Evolutionary conservation across 495 filamentous ascomycete species (phyloP).

Genomic region (Hyaloscypha finlandica): DNA sequence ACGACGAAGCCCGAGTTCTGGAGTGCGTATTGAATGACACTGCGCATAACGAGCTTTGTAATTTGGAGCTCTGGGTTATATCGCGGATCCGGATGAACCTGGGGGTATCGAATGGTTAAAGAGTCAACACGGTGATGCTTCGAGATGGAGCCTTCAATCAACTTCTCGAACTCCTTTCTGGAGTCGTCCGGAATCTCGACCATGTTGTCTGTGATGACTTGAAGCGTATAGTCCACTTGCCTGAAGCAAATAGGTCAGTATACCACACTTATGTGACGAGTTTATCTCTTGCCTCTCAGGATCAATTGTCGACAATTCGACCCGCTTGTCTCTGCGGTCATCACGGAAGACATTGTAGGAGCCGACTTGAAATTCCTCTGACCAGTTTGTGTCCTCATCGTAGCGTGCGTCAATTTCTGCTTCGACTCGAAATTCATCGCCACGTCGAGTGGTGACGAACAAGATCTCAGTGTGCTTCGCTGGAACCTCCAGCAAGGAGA

Average conservation of each 20-base stretch:
- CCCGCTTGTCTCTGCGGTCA: slow-evolving; percentile 28
- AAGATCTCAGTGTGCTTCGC: slow-evolving; percentile 30
- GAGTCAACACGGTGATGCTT: slow-evolving; percentile 9
- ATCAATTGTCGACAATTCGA: slow-evolving; percentile 40
- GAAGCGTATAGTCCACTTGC: slow-evolving; percentile 44
- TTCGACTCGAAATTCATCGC: slow-evolving; percentile 30
- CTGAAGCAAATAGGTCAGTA: slow-evolving; percentile 22
- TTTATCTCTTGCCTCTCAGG: slow-evolving; percentile 41
- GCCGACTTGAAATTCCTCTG: slow-evolving; percentile 20
- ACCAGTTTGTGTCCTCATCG: slow-evolving; percentile 7
- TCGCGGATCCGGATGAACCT: neutral
- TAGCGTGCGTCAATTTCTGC: slow-evolving; percentile 28
- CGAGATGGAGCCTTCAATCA: slow-evolving; percentile 16
- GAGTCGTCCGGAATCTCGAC: slow-evolving; percentile 5
- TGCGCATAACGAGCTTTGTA: slow-evolving; percentile 48
- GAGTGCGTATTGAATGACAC: slow-evolving; percentile 49
- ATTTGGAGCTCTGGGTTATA: slow-evolving; percentile 23
- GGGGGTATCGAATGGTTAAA: slow-evolving; percentile 30
- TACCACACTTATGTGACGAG: neutral
- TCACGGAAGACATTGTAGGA: slow-evolving; percentile 19
- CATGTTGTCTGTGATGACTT: slow-evolving; percentile 36
- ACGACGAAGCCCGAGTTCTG: slow-evolving; percentile 52
- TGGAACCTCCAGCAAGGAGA: slow-evolving; percentile 29
- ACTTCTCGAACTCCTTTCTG: slow-evolving; percentile 13
- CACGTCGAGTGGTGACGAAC: slow-evolving; percentile 28